phyloP scores from a whole-genome alignment of 2,329 filamentous ascomycete species.

The Chaetomiaceae sp. region DNA sequence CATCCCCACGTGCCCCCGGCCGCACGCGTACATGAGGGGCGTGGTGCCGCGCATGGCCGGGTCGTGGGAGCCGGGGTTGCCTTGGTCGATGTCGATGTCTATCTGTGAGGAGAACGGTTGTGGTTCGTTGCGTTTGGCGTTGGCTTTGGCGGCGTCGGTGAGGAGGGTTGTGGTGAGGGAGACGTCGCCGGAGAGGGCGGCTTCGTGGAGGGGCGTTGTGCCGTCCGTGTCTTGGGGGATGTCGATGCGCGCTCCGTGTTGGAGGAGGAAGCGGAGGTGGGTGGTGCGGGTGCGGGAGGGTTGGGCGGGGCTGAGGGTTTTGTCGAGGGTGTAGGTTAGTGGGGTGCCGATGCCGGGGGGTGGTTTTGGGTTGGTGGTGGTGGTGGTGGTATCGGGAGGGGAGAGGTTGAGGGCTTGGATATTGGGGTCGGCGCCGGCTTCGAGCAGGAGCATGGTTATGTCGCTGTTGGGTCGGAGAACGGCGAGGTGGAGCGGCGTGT shows the following conservation, averaged over 20 bases:
- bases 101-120: too few species aligned
- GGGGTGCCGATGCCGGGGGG: background rate
- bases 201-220: background rate
- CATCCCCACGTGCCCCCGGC: background rate
- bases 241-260: background rate
- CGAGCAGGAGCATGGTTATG: background rate
- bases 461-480: background rate
- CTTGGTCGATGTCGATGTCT: background rate
- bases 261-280: background rate
- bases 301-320: background rate
- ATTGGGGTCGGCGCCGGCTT: slow-evolving; percentile 3
- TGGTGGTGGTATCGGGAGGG: background rate
- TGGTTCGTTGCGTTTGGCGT: background rate
- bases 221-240: background rate
- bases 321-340: background rate
- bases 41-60: background rate
- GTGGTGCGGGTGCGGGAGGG: background rate
- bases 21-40: slow-evolving; percentile 7
- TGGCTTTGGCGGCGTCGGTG: background rate
- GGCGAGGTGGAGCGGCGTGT: background rate
- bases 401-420: background rate
- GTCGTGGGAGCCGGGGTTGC: background rate
- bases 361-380: background rate
- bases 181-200: background rate
- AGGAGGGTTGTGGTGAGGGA: background rate